A percentile compares a stretch with the other conserved stretches of the same genome.
Evolutionary conservation across 345 rosid species (phyloP).

Genomic region (Carallia pectinifolia): DNA sequence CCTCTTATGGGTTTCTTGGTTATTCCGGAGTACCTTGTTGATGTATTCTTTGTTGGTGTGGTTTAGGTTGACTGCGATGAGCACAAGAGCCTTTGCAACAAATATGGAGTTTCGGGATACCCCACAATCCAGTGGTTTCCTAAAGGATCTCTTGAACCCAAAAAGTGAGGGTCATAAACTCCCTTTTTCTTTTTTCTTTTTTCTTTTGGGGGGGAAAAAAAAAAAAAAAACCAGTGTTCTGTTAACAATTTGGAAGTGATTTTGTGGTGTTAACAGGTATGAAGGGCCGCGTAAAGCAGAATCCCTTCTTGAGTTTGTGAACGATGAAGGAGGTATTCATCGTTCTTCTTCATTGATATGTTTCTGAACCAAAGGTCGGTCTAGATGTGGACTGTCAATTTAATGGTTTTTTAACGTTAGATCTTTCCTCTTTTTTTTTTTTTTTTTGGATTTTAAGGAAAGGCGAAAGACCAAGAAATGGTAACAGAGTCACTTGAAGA

Average conservation of each 20-base stretch:
- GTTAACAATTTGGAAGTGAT: not conserved
- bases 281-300: constrained; percentile 88
- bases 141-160: constrained; percentile 89
- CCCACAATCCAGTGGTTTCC: constrained; percentile 96
- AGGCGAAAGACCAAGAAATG: no score
- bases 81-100: constrained; percentile 83
- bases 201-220: no score
- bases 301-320: constrained; percentile 79
- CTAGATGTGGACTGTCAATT: no score
- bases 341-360: not conserved
- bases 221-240: no score
- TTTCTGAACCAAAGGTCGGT: not conserved
- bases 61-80: constrained; percentile 96
- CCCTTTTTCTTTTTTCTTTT: not conserved
- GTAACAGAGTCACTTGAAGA: no score
- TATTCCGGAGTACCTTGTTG: not conserved
- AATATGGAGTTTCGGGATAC: constrained; percentile 87
- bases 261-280: constrained; percentile 45
- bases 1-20: not conserved
- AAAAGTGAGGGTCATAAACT: constrained; percentile 55
- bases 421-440: no score
- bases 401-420: no score
- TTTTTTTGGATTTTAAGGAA: no score
- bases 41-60: constrained; percentile 19
- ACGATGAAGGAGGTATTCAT: constrained; percentile 81